A percentile compares a stretch with the other conserved stretches of the same genome.
These are phyloP conservation scores for Vigna angularis DNA, from an alignment of 306 rosid genomes.

Conservation along the genomic window DNA sequence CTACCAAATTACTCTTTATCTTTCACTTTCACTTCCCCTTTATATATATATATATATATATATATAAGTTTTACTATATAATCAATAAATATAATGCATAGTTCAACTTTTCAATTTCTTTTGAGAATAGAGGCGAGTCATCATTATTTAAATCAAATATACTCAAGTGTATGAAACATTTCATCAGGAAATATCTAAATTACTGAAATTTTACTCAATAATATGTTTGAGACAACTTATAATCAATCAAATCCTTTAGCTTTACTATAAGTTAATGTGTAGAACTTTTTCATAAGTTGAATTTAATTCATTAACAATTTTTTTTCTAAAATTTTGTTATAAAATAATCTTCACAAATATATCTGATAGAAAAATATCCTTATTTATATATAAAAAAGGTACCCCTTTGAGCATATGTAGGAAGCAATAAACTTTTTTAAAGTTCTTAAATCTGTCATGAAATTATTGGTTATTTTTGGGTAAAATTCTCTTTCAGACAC, in stretches of 20 bases:
- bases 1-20: slow-evolving; percentile 38
- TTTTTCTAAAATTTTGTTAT: too few relatives aligned
- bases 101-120: background rate
- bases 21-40: too few relatives aligned
- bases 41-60: too few relatives aligned
- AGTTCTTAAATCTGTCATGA: background rate
- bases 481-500: slow-evolving; percentile 16
- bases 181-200: background rate
- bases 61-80: background rate
- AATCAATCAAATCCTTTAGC: background rate
- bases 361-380: too few relatives aligned
- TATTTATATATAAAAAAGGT: background rate
- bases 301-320: too few relatives aligned
- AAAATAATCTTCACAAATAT: too few relatives aligned
- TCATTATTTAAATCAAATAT: background rate
- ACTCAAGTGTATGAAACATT: background rate
- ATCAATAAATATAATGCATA: background rate
- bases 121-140: background rate
- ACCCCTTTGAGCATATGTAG: background rate
- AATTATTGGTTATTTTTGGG: background rate
- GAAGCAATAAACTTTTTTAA: background rate
- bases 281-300: too few relatives aligned
- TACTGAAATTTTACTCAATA: background rate
- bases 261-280: too few relatives aligned
- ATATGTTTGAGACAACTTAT: background rate